Percentiles rank a stretch among this genome's conserved stretches.
Evolutionary conservation across 495 filamentous ascomycete species (phyloP).

Genomic region (Hypoxylon lienhwacheense): DNA sequence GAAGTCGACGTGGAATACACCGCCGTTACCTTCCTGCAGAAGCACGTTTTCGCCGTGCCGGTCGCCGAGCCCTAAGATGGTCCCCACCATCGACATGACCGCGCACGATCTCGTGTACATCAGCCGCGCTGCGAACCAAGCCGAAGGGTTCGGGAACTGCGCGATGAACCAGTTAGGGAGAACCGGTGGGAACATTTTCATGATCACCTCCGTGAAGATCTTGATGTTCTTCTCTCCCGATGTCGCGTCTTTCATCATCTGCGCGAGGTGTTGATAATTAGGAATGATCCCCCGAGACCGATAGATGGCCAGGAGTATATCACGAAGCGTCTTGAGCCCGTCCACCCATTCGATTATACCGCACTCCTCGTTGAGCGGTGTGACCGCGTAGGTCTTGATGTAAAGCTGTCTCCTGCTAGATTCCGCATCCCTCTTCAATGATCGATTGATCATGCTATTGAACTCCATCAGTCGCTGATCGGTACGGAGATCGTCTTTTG

Average conservation of each 20-base stretch:
- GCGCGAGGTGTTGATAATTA: conserved; percentile 51
- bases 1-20: conserved; percentile 97
- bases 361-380: conserved; percentile 95
- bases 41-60: conserved; percentile 98
- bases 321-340: conserved; percentile 87
- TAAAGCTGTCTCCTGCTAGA: conserved; percentile 78
- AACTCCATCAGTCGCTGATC: conserved; percentile 99
- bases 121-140: conserved; percentile 90
- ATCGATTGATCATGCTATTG: conserved; percentile 95
- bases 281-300: conserved; percentile 64
- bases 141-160: conserved; percentile 87
- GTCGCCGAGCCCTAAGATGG: conserved; percentile 91
- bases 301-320: conserved; percentile 81
- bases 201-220: conserved; percentile 70
- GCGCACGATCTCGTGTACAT: conserved; percentile 90
- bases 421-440: conserved; percentile 86
- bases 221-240: conserved; percentile 50
- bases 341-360: conserved; percentile 99
- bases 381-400: conserved; percentile 96
- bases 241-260: conserved; percentile 52
- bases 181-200: conserved; percentile 71
- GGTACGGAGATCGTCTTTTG: conserved; percentile 95
- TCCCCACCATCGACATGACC: conserved; percentile 97
- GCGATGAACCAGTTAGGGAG: conserved; percentile 94
- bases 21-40: conserved; percentile 91